phyloP scores from a whole-genome alignment of 257 asterid genomes.

The Solanum rostratum region DNA sequence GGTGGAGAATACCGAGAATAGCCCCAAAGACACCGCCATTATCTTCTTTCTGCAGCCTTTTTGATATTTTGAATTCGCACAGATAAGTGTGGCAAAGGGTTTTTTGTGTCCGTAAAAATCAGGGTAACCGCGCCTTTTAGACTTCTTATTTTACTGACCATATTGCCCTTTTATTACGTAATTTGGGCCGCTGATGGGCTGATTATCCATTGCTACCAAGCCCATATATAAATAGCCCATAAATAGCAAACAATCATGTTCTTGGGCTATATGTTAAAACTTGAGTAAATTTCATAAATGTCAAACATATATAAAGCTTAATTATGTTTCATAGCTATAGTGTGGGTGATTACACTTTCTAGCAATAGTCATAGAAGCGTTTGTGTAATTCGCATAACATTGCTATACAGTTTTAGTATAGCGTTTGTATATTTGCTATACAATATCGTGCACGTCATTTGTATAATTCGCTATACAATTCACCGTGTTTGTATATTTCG shows the following conservation, averaged over 20 bases:
- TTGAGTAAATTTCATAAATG: too few species aligned
- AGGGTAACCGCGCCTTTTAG: constrained; percentile 8
- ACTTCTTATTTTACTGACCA: not conserved
- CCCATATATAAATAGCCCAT: not conserved
- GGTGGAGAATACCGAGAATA: constrained; percentile 23
- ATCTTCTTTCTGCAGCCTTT: not conserved
- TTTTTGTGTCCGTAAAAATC: not conserved
- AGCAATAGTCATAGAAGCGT: too few species aligned
- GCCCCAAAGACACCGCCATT: constrained; percentile 54
- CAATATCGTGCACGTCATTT: too few species aligned
- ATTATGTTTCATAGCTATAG: too few species aligned
- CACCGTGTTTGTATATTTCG: too few species aligned
- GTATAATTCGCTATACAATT: too few species aligned
- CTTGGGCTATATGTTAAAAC: too few species aligned
- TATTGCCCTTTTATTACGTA: not conserved
- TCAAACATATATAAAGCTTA: too few species aligned
- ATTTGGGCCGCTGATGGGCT: not conserved
- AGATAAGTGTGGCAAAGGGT: constrained; percentile 32
- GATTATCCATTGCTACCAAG: not conserved
- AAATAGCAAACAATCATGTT: not conserved
- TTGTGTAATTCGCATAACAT: too few species aligned
- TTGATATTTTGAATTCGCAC: not conserved
- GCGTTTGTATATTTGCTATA: too few species aligned
- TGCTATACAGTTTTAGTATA: too few species aligned
- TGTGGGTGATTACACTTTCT: too few species aligned